A percentile compares a stretch with the other conserved stretches of the same genome.
These are phyloP conservation scores for Pelargonium citronellum DNA, from an alignment of 441 rosid genomes.

Conservation along the genomic window DNA sequence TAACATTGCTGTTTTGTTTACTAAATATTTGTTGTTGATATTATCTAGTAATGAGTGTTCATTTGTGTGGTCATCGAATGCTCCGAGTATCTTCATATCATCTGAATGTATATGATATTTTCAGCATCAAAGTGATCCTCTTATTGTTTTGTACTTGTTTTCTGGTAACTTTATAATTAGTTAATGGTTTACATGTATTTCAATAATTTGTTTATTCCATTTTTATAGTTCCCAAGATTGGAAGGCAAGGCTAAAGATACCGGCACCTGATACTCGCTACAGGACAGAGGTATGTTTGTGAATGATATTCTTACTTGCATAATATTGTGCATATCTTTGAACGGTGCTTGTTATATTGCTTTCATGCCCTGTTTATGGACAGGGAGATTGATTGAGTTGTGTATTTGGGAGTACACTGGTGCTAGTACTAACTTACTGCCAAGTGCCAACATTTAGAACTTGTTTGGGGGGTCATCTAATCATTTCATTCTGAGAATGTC, in stretches of 20 bases:
- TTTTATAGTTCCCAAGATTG: constrained; percentile 71
- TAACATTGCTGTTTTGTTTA: background rate
- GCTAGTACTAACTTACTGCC: background rate
- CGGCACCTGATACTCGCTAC: constrained; percentile 81
- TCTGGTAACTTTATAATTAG: background rate
- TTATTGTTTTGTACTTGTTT: background rate
- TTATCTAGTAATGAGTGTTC: background rate
- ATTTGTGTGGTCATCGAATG: background rate
- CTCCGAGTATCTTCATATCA: background rate
- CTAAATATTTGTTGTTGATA: background rate
- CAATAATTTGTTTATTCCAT: background rate
- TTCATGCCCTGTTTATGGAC: background rate
- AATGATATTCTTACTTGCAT: background rate
- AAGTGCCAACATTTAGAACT: background rate
- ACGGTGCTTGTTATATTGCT: background rate
- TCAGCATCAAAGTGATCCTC: background rate
- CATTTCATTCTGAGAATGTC: background rate
- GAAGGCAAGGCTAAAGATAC: constrained; percentile 75
- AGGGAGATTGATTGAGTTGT: background rate
- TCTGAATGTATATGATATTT: background rate
- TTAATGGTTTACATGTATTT: background rate
- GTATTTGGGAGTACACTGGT: background rate
- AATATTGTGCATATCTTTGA: background rate
- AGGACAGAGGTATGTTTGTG: constrained; percentile 57
- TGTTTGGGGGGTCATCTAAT: background rate